phyloP scores from a whole-genome alignment of 2,329 filamentous ascomycete genomes.

The Pseudopyrenochaeta lycopersici region DNA sequence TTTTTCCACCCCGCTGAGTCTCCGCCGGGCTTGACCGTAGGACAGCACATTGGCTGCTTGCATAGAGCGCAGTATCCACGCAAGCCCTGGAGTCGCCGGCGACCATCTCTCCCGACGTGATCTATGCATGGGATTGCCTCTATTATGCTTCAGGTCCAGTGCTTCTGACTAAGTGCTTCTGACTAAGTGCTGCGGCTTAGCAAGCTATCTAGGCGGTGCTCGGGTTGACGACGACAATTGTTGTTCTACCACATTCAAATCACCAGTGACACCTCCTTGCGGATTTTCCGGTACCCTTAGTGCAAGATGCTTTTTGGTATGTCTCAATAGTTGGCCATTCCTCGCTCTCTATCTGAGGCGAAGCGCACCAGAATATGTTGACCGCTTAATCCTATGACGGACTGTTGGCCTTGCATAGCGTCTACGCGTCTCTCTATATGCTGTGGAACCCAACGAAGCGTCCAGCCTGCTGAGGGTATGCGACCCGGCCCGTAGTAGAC shows the following conservation, averaged over 20 bases:
- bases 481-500: conserved; percentile 15
- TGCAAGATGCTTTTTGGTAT: background rate
- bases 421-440: conserved; percentile 21
- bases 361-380: background rate
- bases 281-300: background rate
- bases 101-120: conserved; percentile 7
- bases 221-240: background rate
- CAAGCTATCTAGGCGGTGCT: background rate
- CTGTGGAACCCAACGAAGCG: conserved; percentile 29
- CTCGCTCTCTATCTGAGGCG: background rate
- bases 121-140: background rate
- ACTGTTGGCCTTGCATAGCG: conserved; percentile 17
- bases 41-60: conserved; percentile 2
- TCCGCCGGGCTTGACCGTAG: conserved; percentile 6
- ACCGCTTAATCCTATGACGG: conserved; percentile 5
- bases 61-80: conserved; percentile 4
- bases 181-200: too few relatives aligned
- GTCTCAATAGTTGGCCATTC: background rate
- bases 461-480: conserved; percentile 8
- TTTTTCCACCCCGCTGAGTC: conserved; percentile 2
- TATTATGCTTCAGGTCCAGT: background rate
- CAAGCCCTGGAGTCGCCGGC: conserved; percentile 6
- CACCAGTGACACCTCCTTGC: background rate
- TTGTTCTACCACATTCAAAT: background rate
- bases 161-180: background rate